Conservation (phyloP, 2,329 filamentous ascomycete genomes). For the Monilinia fructigena region DNA sequence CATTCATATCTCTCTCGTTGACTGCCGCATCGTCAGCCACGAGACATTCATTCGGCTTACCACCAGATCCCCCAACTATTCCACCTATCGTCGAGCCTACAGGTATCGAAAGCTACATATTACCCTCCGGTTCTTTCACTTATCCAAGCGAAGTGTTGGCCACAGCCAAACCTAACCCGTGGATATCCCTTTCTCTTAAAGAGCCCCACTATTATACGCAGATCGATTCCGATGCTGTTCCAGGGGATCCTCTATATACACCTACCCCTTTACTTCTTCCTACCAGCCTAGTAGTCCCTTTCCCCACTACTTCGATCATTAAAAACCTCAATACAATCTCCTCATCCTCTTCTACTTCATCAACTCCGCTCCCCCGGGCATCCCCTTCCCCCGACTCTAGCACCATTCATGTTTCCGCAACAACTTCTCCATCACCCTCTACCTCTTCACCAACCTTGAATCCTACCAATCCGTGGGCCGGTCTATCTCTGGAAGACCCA, state of each 20-base stretch:
- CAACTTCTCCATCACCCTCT: too few relatives aligned
- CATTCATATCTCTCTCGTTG: not conserved
- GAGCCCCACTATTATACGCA: not conserved
- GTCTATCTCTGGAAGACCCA: not conserved
- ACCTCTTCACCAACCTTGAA: too few relatives aligned
- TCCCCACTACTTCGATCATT: too few relatives aligned
- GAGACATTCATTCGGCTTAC: not conserved
- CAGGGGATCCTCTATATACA: not conserved
- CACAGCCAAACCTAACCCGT: not conserved
- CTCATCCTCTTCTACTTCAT: too few relatives aligned
- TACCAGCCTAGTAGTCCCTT: too few relatives aligned
- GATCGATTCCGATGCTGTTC: not conserved
- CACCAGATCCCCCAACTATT: slow-evolving; percentile 3
- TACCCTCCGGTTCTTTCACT: not conserved
- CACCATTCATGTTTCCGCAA: too few relatives aligned
- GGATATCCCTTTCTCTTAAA: not conserved
- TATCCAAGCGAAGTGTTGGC: not conserved
- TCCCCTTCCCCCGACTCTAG: too few relatives aligned
- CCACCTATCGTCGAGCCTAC: not conserved
- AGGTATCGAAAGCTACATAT: not conserved
- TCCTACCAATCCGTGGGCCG: not conserved
- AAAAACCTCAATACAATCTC: too few relatives aligned
- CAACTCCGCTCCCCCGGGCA: too few relatives aligned
- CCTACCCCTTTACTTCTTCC: too few relatives aligned
- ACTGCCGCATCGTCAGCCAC: not conserved